Conservation (phyloP, 164 flowering plant genomes). For the Amborella trichopoda region DNA sequence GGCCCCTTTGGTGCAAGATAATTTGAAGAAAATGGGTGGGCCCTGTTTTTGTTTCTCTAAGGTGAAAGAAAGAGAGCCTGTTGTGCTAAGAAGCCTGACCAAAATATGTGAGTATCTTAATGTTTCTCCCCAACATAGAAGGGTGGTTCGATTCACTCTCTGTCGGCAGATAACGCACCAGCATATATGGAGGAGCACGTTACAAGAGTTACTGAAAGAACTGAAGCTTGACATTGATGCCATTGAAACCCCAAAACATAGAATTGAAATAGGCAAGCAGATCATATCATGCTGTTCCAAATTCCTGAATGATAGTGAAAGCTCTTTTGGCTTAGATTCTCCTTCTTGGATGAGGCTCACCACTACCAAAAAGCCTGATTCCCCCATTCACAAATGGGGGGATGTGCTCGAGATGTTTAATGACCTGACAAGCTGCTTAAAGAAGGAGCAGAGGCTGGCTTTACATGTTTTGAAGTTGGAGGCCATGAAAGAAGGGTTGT, state of each 20-base stretch:
- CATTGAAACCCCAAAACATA: constrained; percentile 10
- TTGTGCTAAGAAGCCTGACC: constrained; percentile 41
- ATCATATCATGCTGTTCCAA: constrained; percentile 38
- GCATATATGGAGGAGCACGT: constrained; percentile 50
- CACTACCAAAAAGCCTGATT: constrained; percentile 21
- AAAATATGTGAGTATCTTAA: constrained; percentile 40
- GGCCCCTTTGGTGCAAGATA: constrained; percentile 32
- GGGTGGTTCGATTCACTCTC: constrained; percentile 35
- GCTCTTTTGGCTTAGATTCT: constrained; percentile 30
- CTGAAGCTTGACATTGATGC: constrained; percentile 41
- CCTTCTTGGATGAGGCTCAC: constrained; percentile 71
- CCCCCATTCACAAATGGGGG: constrained; percentile 38
- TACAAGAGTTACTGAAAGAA: constrained; percentile 40
- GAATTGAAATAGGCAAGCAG: constrained; percentile 40
- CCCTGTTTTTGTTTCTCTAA: constrained; percentile 30
- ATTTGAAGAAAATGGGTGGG: constrained; percentile 13
- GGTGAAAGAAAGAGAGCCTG: constrained; percentile 39
- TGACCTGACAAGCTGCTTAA: constrained; percentile 45
- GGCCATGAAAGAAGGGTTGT: constrained; percentile 78
- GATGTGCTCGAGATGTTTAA: constrained; percentile 43
- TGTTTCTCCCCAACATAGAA: constrained; percentile 64
- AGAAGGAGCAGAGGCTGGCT: constrained; percentile 21
- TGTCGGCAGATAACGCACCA: constrained; percentile 67
- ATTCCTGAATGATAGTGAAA: constrained; percentile 30
- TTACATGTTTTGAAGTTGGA: constrained; percentile 46